Evolutionary conservation across 768 basidiomycete genomes (phyloP).

Genomic region (Cystofilobasidium ferigula): DNA sequence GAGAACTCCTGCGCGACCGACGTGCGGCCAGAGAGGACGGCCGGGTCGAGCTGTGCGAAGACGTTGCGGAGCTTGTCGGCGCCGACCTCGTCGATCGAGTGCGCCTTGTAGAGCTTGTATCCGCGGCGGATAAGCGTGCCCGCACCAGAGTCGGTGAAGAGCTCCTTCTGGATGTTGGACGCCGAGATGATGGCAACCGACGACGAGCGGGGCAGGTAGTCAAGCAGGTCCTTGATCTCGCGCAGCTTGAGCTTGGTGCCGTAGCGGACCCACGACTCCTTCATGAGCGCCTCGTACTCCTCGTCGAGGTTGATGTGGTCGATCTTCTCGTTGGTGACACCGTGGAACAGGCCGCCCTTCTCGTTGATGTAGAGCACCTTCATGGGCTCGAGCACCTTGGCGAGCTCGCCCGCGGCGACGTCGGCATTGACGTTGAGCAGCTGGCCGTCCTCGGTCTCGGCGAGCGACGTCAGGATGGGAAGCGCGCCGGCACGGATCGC

Average conservation of each 20-base stretch:
- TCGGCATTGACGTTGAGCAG: conserved; percentile 98
- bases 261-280: conserved; percentile 96
- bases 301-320: conserved; percentile 96
- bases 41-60: conserved; percentile 89
- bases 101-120: conserved; percentile 91
- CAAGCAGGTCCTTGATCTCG: conserved; percentile 97
- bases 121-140: conserved; percentile 96
- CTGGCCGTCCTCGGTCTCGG: conserved; percentile 92
- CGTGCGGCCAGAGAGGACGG: conserved; percentile 66
- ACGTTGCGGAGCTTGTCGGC: conserved; percentile 90
- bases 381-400: conserved; percentile 94
- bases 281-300: conserved; percentile 95
- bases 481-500: conserved; percentile 91
- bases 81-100: conserved; percentile 67
- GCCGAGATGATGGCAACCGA: conserved; percentile 97
- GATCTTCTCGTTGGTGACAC: conserved; percentile 89
- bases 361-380: conserved; percentile 98
- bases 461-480: conserved; percentile 87
- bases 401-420: conserved; percentile 92
- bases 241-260: conserved; percentile 98
- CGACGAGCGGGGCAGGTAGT: conserved; percentile 92
- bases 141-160: conserved; percentile 95
- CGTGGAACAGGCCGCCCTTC: conserved; percentile 96
- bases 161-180: conserved; percentile 84
- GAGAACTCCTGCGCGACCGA: conserved; percentile 80